Conservation (phyloP, 2,329 filamentous ascomycete genomes). For the Sarocladiaceae sp. region DNA sequence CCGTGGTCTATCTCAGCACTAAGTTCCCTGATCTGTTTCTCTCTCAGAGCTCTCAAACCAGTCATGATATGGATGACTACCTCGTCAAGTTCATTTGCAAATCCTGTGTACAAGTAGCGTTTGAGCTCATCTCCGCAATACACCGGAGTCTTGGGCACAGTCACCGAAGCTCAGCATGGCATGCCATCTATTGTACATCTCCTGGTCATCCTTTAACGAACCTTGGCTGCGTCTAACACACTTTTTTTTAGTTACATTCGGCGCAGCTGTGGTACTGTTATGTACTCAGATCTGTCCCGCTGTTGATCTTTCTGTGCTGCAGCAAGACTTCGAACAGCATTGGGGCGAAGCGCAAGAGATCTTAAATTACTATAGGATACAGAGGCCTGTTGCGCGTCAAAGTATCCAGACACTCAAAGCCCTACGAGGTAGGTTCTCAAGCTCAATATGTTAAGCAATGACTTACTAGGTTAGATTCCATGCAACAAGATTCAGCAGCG, state of each 20-base stretch:
- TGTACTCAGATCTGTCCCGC: slow-evolving; percentile 6
- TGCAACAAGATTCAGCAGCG: neutral
- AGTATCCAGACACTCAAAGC: slow-evolving; percentile 3
- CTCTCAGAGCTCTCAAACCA: too few species aligned
- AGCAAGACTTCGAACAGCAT: neutral
- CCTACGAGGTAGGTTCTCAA: slow-evolving; percentile 3
- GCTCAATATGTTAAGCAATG: too few species aligned
- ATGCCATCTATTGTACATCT: slow-evolving; percentile 3
- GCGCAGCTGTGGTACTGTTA: neutral
- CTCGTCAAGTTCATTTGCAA: slow-evolving; percentile 2
- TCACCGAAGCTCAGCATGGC: slow-evolving; percentile 4
- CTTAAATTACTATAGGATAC: slow-evolving; percentile 1
- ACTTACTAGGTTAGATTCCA: too few species aligned
- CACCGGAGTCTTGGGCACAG: slow-evolving; percentile 2
- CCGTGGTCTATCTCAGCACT: slow-evolving; percentile 3
- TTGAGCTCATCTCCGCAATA: slow-evolving; percentile 1
- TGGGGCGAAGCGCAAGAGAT: neutral
- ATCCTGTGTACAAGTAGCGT: neutral
- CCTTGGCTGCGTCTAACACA: neutral
- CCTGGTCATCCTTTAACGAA: neutral
- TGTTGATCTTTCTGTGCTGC: neutral
- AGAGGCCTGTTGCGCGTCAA: slow-evolving; percentile 3
- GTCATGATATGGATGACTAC: neutral
- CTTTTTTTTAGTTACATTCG: neutral
- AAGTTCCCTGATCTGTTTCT: too few species aligned